Evolutionary conservation across 2,329 filamentous ascomycete species (phyloP).

Genomic region (Xylaria sp.): DNA sequence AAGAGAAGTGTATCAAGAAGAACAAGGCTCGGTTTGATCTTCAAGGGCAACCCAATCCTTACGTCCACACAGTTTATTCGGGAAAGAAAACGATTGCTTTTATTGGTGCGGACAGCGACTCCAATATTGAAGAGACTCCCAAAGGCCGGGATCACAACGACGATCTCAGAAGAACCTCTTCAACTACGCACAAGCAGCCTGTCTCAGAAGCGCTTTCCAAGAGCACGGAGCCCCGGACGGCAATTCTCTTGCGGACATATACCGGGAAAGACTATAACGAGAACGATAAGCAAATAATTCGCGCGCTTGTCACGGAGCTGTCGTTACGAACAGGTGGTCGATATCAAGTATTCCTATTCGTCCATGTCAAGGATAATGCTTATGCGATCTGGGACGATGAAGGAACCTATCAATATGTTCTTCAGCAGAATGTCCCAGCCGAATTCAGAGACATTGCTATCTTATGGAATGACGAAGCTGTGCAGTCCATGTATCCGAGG

Average conservation of each 20-base stretch:
- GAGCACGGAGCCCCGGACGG: conserved; percentile 67
- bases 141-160: conserved; percentile 35
- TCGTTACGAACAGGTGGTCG: conserved; percentile 79
- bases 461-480: conserved; percentile 78
- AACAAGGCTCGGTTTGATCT: conserved; percentile 73
- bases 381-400: conserved; percentile 68
- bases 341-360: conserved; percentile 81
- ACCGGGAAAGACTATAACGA: conserved; percentile 79
- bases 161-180: conserved; percentile 29
- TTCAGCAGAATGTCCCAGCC: conserved; percentile 71
- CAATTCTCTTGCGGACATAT: conserved; percentile 80
- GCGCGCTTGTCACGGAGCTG: conserved; percentile 81
- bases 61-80: conserved; percentile 54
- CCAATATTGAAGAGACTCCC: conserved; percentile 27
- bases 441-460: conserved; percentile 78
- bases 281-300: conserved; percentile 81
- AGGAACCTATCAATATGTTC: conserved; percentile 66
- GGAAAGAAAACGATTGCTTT: conserved; percentile 39
- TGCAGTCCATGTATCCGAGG: conserved; percentile 80
- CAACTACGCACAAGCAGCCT: conserved; percentile 8
- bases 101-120: conserved; percentile 34
- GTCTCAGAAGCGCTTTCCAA: conserved; percentile 24
- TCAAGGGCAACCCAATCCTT: conserved; percentile 56
- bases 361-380: conserved; percentile 76
- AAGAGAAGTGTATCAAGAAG: conserved; percentile 70